These are phyloP conservation scores for Tulasnella sp. DNA, from an alignment of 768 basidiomycete species.

Conservation along the genomic window DNA sequence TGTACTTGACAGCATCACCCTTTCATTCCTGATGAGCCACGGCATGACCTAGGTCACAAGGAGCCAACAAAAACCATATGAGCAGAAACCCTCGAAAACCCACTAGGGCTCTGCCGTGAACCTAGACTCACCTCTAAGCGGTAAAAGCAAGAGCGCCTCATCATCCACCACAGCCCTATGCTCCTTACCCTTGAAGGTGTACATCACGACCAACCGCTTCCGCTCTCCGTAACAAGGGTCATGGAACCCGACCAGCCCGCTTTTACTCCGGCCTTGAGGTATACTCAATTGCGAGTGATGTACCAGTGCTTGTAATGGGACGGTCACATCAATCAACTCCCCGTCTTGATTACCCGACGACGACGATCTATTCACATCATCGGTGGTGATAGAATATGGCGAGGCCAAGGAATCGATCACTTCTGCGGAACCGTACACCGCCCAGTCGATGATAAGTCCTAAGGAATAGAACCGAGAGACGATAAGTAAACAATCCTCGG, in stretches of 20 bases:
- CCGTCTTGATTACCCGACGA: background rate
- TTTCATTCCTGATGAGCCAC: background rate
- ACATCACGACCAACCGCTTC: constrained; percentile 64
- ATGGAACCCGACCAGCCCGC: constrained; percentile 76
- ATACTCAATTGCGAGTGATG: constrained; percentile 70
- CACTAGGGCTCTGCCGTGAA: background rate
- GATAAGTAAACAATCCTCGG: background rate
- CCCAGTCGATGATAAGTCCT: constrained; percentile 74
- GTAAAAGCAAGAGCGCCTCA: constrained; percentile 55
- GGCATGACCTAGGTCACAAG: background rate
- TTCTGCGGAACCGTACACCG: constrained; percentile 53
- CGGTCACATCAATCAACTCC: constrained; percentile 59
- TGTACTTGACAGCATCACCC: background rate
- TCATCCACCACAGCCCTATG: constrained; percentile 74
- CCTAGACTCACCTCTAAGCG: constrained; percentile 54
- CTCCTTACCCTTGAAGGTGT: constrained; percentile 61
- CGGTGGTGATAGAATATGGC: constrained; percentile 17
- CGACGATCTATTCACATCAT: constrained; percentile 39
- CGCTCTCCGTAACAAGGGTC: constrained; percentile 70
- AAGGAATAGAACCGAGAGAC: background rate
- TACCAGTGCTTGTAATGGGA: constrained; percentile 75
- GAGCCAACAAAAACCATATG: background rate
- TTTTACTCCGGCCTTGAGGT: constrained; percentile 68
- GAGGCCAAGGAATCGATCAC: constrained; percentile 32
- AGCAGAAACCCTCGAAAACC: too few relatives aligned